Evolutionary conservation across 805 yeast genomes (phyloP), one percentile per base, ranked within the genome.

Genomic region (Candida orba): DNA sequence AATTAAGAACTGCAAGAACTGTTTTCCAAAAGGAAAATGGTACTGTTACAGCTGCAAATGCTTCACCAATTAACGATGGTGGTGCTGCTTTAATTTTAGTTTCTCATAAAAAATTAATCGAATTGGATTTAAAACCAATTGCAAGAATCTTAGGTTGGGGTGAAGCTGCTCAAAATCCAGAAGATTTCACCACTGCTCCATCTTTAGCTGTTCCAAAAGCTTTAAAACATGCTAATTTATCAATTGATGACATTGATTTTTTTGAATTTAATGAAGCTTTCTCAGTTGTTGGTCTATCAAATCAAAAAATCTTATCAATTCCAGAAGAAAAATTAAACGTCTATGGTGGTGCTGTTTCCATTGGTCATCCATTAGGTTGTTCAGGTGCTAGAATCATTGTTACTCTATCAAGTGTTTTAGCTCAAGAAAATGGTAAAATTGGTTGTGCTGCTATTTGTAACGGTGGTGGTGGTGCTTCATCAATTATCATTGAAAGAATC

Each of bases 381-480:
- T 85, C 95, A n/a, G 97, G 97, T 66, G 95, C 95, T 38, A 78
- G 97, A 74, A 77, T 93, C 58, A 78, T 93, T 45, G 90, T 87
- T 53, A 93, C 99, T 25, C 75, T 93, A 65, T 58, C 80, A 46
- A 77, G 88, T 40, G 89, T 90, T 15, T 77, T 93, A 61, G 53
- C 67, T 33, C 96, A 91, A 71, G 98, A 93, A 73, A 68, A 68
- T 44, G 95, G 91, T 56, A 87, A 83, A 70, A 66, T 81, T 54
- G 99, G 99, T 65, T 88, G 80, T 53, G 97, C 96, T 58, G 96
- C 88, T 65, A 83, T 93, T 62, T 93, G 99, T 76, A 93, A 93
- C 67, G 99, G 99, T 60, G 99, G 99, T 64, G 99, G 99, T 64
- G 99, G 99, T 64, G 98, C 97, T 40, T 84, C 95, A 44, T 82